Base-by-base conservation (phyloP, 2,329 filamentous ascomycete genomes). In the Thermothelomyces thermophilus region DNA sequence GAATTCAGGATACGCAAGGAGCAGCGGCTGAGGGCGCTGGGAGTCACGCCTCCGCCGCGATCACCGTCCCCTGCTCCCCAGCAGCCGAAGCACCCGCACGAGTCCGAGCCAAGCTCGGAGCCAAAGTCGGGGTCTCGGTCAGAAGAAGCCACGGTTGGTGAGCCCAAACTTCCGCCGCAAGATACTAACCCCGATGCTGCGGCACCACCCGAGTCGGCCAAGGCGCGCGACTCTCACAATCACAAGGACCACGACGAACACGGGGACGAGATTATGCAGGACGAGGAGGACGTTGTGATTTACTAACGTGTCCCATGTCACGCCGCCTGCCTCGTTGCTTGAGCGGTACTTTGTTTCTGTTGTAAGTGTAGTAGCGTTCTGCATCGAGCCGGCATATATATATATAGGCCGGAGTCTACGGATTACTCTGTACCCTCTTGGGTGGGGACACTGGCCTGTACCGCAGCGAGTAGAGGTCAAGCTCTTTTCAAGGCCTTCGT, bases 221-320 rank as follows among this genome's bases (percentile, higher is more conserved):
- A 62, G 46, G 30, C 24, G 35, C 46, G 28, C 31, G 41, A 6
- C 5, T 54, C 46, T 58, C 55, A 48, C 39, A 63, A 64, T 44
- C 67, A 71, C 50, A 73, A 68, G 61, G 73, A 73, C 51, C 64
- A 77, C 58, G 76, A 86, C 52, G 86, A 90, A 61, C 83, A 89
- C 44, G 86, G 82, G 46, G 87, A 90, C 62, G 83, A 91, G 50
- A 76, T 94, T 57, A 82, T 93, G 47, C 86, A 89, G 66, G 87
- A 85, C 48, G 87, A 89, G 53, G 90, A 96, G 70, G 90, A 95
- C 62, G 90, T 85, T 60, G 88, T 95, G 46, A 91, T 95, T 52
- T 95, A 95, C 71, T 95, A 72, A 58, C 51, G 6, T 17, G 26
- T 20, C 14, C 30, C 16, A 28, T n/a, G 17, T 34, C 19, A 10